phyloP scores from a whole-genome alignment of 2,329 filamentous ascomycete species.

The Scopulariopsis brevicaulis region DNA sequence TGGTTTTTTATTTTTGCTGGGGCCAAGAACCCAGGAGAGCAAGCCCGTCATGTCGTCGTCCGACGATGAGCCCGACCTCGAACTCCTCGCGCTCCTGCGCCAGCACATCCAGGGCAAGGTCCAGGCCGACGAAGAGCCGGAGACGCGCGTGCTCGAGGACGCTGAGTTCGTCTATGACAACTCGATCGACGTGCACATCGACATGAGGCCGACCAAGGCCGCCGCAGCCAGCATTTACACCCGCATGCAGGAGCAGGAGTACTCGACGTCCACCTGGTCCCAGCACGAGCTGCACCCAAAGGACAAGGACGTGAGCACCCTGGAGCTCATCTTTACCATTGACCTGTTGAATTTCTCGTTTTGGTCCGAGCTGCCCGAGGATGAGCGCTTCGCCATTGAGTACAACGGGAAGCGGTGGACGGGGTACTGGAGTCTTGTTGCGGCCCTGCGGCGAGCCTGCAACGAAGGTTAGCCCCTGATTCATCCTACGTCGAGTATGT shows the following conservation, averaged over 20 bases:
- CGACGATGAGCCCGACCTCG: conserved; percentile 82
- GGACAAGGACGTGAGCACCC: conserved; percentile 63
- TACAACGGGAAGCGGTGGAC: conserved; percentile 79
- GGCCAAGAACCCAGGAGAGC: not conserved
- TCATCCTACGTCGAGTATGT: not conserved
- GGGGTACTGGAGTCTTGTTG: conserved; percentile 91
- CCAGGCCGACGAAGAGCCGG: conserved; percentile 44
- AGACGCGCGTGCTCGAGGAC: conserved; percentile 71
- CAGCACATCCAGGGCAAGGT: conserved; percentile 60
- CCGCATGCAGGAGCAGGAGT: conserved; percentile 73
- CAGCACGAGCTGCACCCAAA: conserved; percentile 85
- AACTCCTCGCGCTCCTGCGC: conserved; percentile 76
- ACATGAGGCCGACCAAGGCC: conserved; percentile 69
- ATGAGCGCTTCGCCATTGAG: conserved; percentile 69
- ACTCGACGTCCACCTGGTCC: conserved; percentile 78
- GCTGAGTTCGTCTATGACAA: conserved; percentile 88
- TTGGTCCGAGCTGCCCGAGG: conserved; percentile 65
- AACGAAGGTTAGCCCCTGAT: conserved; percentile 53
- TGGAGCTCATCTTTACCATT: conserved; percentile 95
- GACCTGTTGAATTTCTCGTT: conserved; percentile 95
- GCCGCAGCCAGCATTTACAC: conserved; percentile 70
- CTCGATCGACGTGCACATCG: conserved; percentile 81
- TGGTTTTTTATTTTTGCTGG: not conserved
- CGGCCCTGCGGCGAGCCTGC: conserved; percentile 72
- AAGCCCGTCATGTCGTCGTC: conserved; percentile 47